Evolutionary conservation across 2,329 filamentous ascomycete species (phyloP).

Genomic region (Claviceps humidiphila): DNA sequence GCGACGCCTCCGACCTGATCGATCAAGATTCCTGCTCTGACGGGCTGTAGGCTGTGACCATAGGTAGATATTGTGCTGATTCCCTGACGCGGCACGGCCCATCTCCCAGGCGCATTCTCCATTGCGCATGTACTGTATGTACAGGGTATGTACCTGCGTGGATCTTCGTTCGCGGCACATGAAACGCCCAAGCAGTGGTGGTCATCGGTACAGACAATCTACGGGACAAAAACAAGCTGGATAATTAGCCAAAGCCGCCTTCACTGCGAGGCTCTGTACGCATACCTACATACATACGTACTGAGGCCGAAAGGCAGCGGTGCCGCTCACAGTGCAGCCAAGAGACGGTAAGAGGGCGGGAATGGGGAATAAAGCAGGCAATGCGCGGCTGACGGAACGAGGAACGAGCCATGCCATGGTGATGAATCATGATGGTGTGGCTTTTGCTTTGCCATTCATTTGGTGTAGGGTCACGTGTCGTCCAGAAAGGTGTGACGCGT

Average conservation of each 20-base stretch:
- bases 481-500: not conserved
- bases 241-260: too few species aligned
- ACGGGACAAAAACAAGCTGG: not conserved
- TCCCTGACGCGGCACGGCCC: not conserved
- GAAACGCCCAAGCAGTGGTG: not conserved
- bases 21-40: not conserved
- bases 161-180: too few species aligned
- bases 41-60: not conserved
- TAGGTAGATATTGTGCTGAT: not conserved
- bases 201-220: not conserved
- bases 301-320: slow-evolving; percentile 2
- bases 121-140: too few species aligned
- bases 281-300: not conserved
- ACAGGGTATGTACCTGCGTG: too few species aligned
- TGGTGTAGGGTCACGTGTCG: not conserved
- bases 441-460: too few species aligned
- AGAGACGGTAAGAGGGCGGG: not conserved
- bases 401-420: not conserved
- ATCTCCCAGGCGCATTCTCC: too few species aligned
- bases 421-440: not conserved
- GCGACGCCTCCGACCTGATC: not conserved
- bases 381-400: not conserved
- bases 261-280: too few species aligned
- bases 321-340: not conserved
- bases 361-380: not conserved